phyloP scores from a whole-genome alignment of 1,284 basidiomycete genomes.

The Rhodotorula sp. region DNA sequence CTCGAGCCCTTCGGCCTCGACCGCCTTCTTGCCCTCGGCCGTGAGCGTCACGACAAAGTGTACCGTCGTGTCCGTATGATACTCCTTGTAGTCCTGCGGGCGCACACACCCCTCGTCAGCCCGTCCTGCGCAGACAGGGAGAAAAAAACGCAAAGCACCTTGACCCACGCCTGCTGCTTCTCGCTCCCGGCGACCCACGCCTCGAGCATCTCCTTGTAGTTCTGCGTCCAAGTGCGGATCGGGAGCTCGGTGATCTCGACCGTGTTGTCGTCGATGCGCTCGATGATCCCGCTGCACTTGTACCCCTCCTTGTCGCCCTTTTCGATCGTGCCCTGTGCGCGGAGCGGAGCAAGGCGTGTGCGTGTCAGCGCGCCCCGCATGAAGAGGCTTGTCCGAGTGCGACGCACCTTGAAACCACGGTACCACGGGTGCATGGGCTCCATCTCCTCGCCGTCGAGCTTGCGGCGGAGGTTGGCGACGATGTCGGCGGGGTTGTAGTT shows the following conservation, averaged over 20 bases:
- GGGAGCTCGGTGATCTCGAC: constrained; percentile 96
- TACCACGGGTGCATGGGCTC: constrained; percentile 94
- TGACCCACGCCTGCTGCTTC: constrained; percentile 64
- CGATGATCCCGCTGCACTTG: constrained; percentile 74
- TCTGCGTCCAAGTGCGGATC: constrained; percentile 91
- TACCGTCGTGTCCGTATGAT: constrained; percentile 89
- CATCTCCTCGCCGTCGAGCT: constrained; percentile 84
- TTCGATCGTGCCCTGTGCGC: constrained; percentile 73
- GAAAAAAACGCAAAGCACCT: constrained; percentile 48
- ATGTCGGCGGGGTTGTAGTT: constrained; percentile 93
- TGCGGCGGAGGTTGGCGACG: constrained; percentile 78
- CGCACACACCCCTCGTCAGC: too few species aligned
- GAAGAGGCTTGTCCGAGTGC: rapidly evolving
- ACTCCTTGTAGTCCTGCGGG: constrained; percentile 86
- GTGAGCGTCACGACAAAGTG: constrained; percentile 86
- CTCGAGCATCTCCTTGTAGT: constrained; percentile 89
- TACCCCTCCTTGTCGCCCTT: constrained; percentile 79
- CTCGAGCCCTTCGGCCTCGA: constrained; percentile 81
- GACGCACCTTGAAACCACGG: constrained; percentile 72
- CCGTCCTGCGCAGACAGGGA: neutral
- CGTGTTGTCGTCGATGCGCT: constrained; percentile 80
- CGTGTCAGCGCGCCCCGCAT: neutral
- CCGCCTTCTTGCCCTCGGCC: constrained; percentile 78
- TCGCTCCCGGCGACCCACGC: constrained; percentile 58
- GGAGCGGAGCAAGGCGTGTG: too few species aligned